Evolutionary conservation across 345 rosid species (phyloP).

Genomic region (Melaleuca quinquenervia): DNA sequence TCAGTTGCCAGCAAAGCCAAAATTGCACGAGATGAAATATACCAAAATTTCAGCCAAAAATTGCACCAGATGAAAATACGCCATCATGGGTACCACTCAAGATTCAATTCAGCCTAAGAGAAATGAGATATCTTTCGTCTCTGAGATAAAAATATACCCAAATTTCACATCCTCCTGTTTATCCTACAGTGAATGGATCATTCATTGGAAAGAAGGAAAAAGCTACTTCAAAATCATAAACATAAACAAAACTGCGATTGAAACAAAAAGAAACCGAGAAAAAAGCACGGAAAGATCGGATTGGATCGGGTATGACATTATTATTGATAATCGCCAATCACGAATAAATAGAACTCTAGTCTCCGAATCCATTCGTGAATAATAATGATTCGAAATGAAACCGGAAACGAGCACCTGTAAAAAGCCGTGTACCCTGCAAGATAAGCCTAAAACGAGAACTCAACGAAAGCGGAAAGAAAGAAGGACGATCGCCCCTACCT

Average conservation of each 20-base stretch:
- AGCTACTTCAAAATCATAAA: background rate
- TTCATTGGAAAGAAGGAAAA: background rate
- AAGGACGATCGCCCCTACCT: slow-evolving; percentile 20
- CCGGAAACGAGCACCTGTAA: too few species aligned
- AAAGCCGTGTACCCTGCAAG: background rate
- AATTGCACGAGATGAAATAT: background rate
- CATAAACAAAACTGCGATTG: background rate
- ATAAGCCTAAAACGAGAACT: background rate
- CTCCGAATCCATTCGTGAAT: background rate
- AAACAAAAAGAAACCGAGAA: background rate
- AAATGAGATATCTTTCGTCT: background rate
- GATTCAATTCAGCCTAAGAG: background rate
- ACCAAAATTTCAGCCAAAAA: too few species aligned
- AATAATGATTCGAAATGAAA: background rate
- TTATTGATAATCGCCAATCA: background rate
- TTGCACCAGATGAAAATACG: background rate
- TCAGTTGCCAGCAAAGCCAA: background rate
- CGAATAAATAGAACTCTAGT: background rate
- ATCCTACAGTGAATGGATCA: background rate
- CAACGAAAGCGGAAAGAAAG: background rate
- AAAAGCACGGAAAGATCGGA: background rate
- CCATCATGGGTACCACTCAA: background rate
- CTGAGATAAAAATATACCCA: background rate
- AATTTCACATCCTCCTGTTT: background rate
- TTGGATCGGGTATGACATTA: background rate